phyloP scores from a whole-genome alignment of 179 eudicot species.

The Dionaea muscipula region DNA sequence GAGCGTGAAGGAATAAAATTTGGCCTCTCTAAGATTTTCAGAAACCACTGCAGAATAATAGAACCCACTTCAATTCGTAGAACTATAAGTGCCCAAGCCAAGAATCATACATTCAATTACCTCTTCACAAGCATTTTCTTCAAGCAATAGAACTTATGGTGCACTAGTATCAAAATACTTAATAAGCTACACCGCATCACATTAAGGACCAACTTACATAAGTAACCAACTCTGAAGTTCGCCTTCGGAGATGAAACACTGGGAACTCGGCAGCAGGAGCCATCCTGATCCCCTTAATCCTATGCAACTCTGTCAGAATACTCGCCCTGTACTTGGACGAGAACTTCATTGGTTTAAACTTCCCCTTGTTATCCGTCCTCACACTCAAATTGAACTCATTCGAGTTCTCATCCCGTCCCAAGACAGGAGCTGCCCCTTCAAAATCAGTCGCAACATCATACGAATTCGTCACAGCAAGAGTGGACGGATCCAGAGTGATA shows the following conservation, averaged over 20 bases:
- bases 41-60: background rate
- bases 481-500: slow-evolving; percentile 64
- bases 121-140: too few relatives aligned
- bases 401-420: slow-evolving; percentile 75
- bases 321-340: slow-evolving; percentile 71
- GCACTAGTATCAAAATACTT: too few relatives aligned
- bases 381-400: slow-evolving; percentile 77
- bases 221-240: slow-evolving; percentile 78
- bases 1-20: too few relatives aligned
- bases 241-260: slow-evolving; percentile 79
- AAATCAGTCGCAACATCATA: slow-evolving; percentile 64
- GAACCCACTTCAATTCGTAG: background rate
- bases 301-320: slow-evolving; percentile 77
- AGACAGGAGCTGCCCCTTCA: slow-evolving; percentile 61
- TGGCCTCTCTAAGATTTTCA: too few relatives aligned
- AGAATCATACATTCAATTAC: too few relatives aligned
- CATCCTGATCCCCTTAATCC: slow-evolving; percentile 49
- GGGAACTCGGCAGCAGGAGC: slow-evolving; percentile 61
- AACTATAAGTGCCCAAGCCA: too few relatives aligned
- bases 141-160: too few relatives aligned
- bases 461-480: slow-evolving; percentile 71
- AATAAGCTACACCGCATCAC: background rate
- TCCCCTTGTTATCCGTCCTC: slow-evolving; percentile 80
- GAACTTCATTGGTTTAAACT: slow-evolving; percentile 66
- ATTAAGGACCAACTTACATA: slow-evolving; percentile 42